Percentiles rank a stretch among this genome's conserved stretches.
phyloP scores from a whole-genome alignment of 164 flowering plant species.

The Magnolia kwangsiensis region DNA sequence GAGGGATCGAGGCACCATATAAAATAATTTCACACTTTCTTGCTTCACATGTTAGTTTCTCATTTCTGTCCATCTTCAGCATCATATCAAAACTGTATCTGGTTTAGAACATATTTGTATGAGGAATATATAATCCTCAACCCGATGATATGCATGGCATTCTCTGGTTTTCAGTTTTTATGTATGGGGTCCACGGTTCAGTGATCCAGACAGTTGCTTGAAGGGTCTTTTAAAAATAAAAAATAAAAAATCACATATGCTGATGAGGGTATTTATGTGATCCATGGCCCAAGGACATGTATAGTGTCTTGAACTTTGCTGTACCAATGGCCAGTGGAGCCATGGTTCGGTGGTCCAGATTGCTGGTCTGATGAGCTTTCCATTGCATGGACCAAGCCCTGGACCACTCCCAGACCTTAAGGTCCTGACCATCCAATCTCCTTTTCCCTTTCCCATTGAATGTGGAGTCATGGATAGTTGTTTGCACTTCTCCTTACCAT shows the following conservation, averaged over 20 bases:
- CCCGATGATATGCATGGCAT: not conserved
- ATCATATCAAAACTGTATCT: not conserved
- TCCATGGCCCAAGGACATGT: not conserved
- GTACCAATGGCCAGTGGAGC: too few species aligned
- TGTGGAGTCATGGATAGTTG: not conserved
- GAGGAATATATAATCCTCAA: not conserved
- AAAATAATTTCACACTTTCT: too few species aligned
- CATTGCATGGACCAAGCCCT: not conserved
- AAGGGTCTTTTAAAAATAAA: too few species aligned
- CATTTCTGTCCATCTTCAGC: not conserved
- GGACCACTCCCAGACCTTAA: not conserved
- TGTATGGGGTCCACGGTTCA: not conserved
- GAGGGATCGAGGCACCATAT: too few species aligned
- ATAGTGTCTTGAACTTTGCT: not conserved
- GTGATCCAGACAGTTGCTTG: not conserved
- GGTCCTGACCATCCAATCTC: not conserved
- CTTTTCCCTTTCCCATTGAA: not conserved
- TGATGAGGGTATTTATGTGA: not conserved
- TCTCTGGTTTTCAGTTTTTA: not conserved
- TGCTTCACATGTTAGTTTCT: not conserved
- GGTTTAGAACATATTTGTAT: not conserved
- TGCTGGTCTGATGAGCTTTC: not conserved
- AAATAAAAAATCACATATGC: too few species aligned
- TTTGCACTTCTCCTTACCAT: not conserved
- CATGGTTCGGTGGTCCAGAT: not conserved